phyloP scores from a whole-genome alignment of 2,329 filamentous ascomycete genomes.

The Xylariaceae sp. region DNA sequence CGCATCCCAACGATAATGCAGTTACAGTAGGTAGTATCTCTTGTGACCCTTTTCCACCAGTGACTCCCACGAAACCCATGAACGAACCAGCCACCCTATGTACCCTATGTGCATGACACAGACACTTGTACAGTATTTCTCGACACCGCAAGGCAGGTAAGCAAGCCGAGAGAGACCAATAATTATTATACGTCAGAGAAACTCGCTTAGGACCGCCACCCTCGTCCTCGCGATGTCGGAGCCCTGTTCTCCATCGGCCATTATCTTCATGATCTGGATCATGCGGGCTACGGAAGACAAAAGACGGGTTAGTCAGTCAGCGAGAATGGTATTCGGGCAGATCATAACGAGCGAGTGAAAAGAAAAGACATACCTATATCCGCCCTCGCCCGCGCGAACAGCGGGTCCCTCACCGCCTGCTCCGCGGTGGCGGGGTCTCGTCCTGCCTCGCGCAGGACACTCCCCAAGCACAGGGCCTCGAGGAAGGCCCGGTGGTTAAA shows the following conservation, averaged over 20 bases:
- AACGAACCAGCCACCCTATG: not conserved
- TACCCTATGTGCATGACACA: not conserved
- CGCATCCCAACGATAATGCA: not conserved
- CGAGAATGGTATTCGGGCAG: not conserved
- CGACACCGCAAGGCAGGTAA: not conserved
- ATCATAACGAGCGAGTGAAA: not conserved
- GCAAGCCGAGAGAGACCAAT: too few species aligned
- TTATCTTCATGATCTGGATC: constrained; percentile 65
- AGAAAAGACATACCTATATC: constrained; percentile 59
- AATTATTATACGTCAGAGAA: constrained; percentile 39
- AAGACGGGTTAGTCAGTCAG: too few species aligned
- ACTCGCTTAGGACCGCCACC: constrained; percentile 60
- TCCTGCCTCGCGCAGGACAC: constrained; percentile 56
- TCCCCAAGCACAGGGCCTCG: constrained; percentile 71
- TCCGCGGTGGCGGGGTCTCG: constrained; percentile 51
- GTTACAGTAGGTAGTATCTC: not conserved
- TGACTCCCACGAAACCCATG: not conserved
- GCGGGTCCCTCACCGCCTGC: constrained; percentile 52
- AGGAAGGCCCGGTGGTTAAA: constrained; percentile 81
- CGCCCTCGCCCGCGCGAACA: constrained; percentile 60
- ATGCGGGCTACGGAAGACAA: constrained; percentile 52
- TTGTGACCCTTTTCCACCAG: not conserved
- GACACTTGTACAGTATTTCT: not conserved
- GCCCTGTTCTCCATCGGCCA: constrained; percentile 58
- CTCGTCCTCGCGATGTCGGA: constrained; percentile 63